phyloP scores from a whole-genome alignment of 2,329 filamentous ascomycete genomes.

The Fragosphaeria purpurea region DNA sequence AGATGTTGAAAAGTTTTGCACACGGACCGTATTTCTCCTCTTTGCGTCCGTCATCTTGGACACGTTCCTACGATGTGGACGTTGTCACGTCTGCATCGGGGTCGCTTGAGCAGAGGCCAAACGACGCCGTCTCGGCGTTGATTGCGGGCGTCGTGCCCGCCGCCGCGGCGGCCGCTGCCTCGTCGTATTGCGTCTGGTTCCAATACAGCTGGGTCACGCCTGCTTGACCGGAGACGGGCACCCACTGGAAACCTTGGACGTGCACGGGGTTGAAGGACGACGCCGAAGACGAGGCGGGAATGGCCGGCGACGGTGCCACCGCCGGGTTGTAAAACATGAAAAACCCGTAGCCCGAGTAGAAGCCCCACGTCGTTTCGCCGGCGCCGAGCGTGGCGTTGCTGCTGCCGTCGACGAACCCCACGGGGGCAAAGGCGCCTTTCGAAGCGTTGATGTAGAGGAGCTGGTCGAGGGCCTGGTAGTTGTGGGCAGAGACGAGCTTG shows the following conservation, averaged over 20 bases:
- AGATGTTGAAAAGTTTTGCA: no score
- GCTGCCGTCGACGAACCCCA: constrained; percentile 6
- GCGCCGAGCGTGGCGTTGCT: constrained; percentile 7
- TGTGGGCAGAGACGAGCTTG: background rate
- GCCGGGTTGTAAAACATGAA: constrained; percentile 2
- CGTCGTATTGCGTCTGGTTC: constrained; percentile 13
- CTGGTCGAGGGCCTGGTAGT: constrained; percentile 3
- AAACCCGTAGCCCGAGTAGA: constrained; percentile 8
- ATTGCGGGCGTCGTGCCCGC: background rate
- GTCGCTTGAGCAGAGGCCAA: constrained; percentile 3
- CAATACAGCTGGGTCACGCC: constrained; percentile 11
- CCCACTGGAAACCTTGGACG: constrained; percentile 10
- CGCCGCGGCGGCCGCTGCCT: constrained; percentile 5
- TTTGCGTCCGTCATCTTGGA: no score
- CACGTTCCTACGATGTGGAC: no score
- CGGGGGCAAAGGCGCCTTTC: constrained; percentile 7
- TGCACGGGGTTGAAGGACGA: background rate
- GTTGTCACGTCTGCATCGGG: background rate
- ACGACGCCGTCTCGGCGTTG: background rate
- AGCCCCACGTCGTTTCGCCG: constrained; percentile 12
- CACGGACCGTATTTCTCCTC: no score
- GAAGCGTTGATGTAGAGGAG: constrained; percentile 9
- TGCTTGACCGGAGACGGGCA: constrained; percentile 1
- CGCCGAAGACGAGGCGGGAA: no score
- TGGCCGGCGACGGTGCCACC: background rate